A percentile compares a stretch with the other conserved stretches of the same genome.
These are phyloP conservation scores for Aspergillus egyptiacus DNA, from an alignment of 495 filamentous ascomycete species.

Conservation along the genomic window DNA sequence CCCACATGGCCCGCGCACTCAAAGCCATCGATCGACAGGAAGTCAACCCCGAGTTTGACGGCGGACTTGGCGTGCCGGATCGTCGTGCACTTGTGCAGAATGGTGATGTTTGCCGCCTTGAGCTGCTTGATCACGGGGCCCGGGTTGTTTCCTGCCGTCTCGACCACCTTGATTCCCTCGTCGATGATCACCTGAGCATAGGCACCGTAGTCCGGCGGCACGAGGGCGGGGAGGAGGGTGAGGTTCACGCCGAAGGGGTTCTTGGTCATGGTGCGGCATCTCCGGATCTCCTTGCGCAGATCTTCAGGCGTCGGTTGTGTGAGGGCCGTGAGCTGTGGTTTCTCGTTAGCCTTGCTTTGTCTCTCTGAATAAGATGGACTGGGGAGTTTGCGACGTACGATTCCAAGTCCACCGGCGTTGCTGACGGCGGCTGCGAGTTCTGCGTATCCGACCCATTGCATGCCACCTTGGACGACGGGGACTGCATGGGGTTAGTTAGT, in stretches of 20 bases:
- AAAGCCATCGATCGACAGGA: slow-evolving; percentile 93
- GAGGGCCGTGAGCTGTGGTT: slow-evolving; percentile 67
- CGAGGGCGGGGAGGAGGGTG: slow-evolving; percentile 84
- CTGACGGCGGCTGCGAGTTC: slow-evolving; percentile 90
- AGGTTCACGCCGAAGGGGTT: slow-evolving; percentile 95
- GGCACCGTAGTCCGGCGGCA: slow-evolving; percentile 84
- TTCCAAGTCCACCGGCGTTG: slow-evolving; percentile 90
- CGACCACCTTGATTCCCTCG: slow-evolving; percentile 88
- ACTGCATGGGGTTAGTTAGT: slow-evolving; percentile 44
- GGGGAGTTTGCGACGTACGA: slow-evolving; percentile 39
- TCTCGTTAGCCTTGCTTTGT: slow-evolving; percentile 13
- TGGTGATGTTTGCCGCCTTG: slow-evolving; percentile 68
- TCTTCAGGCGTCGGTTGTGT: slow-evolving; percentile 92
- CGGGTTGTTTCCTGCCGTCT: slow-evolving; percentile 93
- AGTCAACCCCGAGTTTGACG: slow-evolving; percentile 92
- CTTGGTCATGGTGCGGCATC: slow-evolving; percentile 76
- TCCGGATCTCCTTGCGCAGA: slow-evolving; percentile 87
- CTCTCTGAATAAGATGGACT: background rate
- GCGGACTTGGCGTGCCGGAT: slow-evolving; percentile 89
- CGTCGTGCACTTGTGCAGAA: slow-evolving; percentile 97
- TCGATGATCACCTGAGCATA: slow-evolving; percentile 93
- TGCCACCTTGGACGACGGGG: slow-evolving; percentile 95
- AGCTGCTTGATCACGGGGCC: slow-evolving; percentile 85
- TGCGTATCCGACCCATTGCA: slow-evolving; percentile 88
- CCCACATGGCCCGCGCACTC: slow-evolving; percentile 97